phyloP scores from a whole-genome alignment of 129 eudicot genomes.

The Erigeron canadensis region DNA sequence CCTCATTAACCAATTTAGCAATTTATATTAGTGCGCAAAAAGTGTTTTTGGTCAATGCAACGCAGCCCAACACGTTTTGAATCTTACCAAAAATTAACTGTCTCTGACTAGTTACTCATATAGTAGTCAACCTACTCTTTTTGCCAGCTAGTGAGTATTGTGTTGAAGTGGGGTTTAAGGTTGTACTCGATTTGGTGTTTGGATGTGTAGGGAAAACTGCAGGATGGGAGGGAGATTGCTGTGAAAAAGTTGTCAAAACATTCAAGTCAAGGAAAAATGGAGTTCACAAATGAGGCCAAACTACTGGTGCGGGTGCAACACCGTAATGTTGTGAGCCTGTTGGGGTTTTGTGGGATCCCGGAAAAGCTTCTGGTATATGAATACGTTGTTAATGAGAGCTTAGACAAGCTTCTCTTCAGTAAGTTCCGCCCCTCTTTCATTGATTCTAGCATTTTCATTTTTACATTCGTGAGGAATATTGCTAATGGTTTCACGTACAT shows the following conservation, averaged over 20 bases:
- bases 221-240: slow-evolving; percentile 71
- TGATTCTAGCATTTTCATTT: not conserved
- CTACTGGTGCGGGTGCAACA: slow-evolving; percentile 70
- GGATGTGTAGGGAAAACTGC: slow-evolving; percentile 57
- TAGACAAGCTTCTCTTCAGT: slow-evolving; percentile 79
- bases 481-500: not conserved
- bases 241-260: slow-evolving; percentile 65
- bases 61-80: no score
- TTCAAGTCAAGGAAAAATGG: slow-evolving; percentile 65
- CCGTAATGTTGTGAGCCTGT: slow-evolving; percentile 62
- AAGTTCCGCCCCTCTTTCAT: slow-evolving; percentile 28
- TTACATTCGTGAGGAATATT: not conserved
- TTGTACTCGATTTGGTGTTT: slow-evolving; percentile 10
- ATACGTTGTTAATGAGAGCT: slow-evolving; percentile 69
- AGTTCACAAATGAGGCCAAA: slow-evolving; percentile 71
- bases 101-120: no score
- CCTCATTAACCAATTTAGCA: no score
- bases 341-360: slow-evolving; percentile 58
- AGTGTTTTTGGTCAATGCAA: no score
- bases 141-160: not conserved
- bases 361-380: slow-evolving; percentile 81
- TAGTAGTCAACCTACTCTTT: not conserved
- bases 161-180: not conserved
- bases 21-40: no score
- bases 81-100: no score